Base-by-base conservation (phyloP, 2,329 filamentous ascomycete genomes). In the Paracoccidioides lutzii region DNA sequence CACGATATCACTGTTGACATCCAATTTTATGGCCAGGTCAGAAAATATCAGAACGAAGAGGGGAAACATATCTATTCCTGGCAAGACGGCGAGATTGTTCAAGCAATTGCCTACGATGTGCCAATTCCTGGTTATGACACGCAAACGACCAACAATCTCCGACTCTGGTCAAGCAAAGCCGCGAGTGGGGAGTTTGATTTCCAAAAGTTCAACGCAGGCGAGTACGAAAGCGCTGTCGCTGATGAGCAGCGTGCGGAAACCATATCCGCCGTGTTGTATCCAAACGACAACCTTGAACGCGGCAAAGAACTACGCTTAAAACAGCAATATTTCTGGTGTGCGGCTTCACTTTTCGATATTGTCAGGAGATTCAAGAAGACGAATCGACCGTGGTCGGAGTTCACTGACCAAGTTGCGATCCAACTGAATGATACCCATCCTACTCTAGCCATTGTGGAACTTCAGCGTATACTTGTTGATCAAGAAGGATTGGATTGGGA, bases 281-380 rank as follows among this genome's bases (percentile, higher is more conserved):
- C 93, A 58, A 98, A 98, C 67, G 91, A 97, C 73, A 97, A 95
- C 72, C 81, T 98, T 46, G 91, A 97, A 62, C 82, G 90, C 61
- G 93, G 93, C 60, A 98, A 98, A 73, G 93, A 98, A 76, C 82
- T 98, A 60, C 88, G 93, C 54, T 75, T 98, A 71, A 98, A 98
- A 81, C 93, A 98, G 72, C 93, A 98, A 72, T 98, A 98, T 79
- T 98, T 98, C 76, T 98, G 93, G 93, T 95, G 95, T 67, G 90
- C 93, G 53, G 93, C 93, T 14, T 98, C 93, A 14, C 80, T 98
- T 3, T 89, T 89, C 67, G 93, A 98, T 66, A 98, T 98, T 68
- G 87, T 98, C 58, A 87, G 93, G 57, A 85, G 93, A 57, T 98
- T 97, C 83, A 98, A 97, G 79, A 98, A 97, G 81, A 84, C 89